A percentile compares a stretch with the other conserved stretches of the same genome.
Conservation (phyloP, 2,329 filamentous ascomycete species). For the Fusarium lateritium region DNA sequence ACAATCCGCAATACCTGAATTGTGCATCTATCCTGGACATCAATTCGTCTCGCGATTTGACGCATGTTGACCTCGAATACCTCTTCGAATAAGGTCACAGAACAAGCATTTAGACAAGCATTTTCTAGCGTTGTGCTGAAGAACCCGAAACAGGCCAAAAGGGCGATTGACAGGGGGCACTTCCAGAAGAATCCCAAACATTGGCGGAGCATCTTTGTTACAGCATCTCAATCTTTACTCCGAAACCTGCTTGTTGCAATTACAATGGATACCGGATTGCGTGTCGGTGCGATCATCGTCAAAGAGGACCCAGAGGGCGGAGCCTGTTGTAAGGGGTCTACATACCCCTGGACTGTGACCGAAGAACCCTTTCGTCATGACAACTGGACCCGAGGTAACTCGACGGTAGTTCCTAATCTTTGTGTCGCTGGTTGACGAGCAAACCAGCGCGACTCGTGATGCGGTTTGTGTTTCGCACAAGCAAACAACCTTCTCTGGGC, state of each 20-base stretch:
- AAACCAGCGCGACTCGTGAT: conserved; percentile 1
- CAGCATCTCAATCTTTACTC: conserved; percentile 17
- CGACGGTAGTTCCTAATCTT: conserved; percentile 8
- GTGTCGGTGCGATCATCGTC: conserved; percentile 24
- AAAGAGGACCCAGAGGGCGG: conserved; percentile 14
- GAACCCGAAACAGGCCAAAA: conserved; percentile 22
- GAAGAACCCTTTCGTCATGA: conserved; percentile 19
- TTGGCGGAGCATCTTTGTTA: conserved; percentile 35
- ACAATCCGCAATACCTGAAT: conserved; percentile 5
- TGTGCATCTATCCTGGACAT: conserved; percentile 22
- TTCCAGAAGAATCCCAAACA: conserved; percentile 1
- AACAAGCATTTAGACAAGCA: conserved; percentile 33
- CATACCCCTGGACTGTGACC: conserved; percentile 21
- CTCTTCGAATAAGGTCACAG: conserved; percentile 24
- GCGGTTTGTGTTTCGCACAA: conserved; percentile 34
- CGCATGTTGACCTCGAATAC: conserved; percentile 25
- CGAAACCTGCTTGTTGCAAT: conserved; percentile 27
- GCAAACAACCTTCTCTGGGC: conserved; percentile 2
- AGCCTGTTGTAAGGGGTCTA: conserved; percentile 23
- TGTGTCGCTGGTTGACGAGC: conserved; percentile 7
- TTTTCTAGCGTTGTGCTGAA: conserved; percentile 36
- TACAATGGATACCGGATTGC: conserved; percentile 39
- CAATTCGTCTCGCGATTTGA: conserved; percentile 20
- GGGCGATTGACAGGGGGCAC: conserved; percentile 25
- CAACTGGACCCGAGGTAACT: not conserved